These are phyloP conservation scores for Penicillium concentricum DNA, from an alignment of 2,329 filamentous ascomycete genomes.

Conservation along the genomic window DNA sequence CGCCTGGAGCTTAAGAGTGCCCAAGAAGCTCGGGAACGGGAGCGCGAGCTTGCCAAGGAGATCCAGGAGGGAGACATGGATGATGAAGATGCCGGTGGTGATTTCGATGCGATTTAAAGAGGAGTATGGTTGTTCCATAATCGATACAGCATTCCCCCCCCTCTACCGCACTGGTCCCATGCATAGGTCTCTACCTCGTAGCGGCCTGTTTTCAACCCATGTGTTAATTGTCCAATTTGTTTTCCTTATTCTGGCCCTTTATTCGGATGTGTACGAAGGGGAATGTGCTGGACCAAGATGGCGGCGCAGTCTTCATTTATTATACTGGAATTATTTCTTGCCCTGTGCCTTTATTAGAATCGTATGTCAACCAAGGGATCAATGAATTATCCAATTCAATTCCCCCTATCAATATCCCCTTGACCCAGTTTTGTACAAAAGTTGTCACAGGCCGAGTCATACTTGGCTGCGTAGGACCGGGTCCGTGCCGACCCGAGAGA, in stretches of 20 bases:
- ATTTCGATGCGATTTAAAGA: conserved; percentile 89
- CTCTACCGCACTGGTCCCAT: conserved; percentile 12
- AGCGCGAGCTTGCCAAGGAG: conserved; percentile 97
- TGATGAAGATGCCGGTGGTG: conserved; percentile 90
- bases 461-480: conserved; percentile 10
- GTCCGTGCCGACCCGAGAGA: conserved; percentile 29
- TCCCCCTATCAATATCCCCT: not conserved
- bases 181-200: conserved; percentile 19
- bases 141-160: conserved; percentile 20
- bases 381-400: not conserved
- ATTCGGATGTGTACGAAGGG: conserved; percentile 29
- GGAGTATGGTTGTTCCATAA: conserved; percentile 13
- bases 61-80: conserved; percentile 97
- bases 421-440: not conserved
- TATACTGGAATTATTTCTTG: conserved; percentile 27
- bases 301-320: conserved; percentile 28
- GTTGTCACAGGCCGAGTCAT: not conserved
- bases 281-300: conserved; percentile 28
- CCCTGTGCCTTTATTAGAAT: conserved; percentile 4
- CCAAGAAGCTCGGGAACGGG: conserved; percentile 93
- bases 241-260: conserved; percentile 15
- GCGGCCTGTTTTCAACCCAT: conserved; percentile 23
- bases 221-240: conserved; percentile 31
- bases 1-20: conserved; percentile 95
- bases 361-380: not conserved